Evolutionary conservation across 2,329 filamentous ascomycete genomes (phyloP).

Genomic region (Catunica adiposa): DNA sequence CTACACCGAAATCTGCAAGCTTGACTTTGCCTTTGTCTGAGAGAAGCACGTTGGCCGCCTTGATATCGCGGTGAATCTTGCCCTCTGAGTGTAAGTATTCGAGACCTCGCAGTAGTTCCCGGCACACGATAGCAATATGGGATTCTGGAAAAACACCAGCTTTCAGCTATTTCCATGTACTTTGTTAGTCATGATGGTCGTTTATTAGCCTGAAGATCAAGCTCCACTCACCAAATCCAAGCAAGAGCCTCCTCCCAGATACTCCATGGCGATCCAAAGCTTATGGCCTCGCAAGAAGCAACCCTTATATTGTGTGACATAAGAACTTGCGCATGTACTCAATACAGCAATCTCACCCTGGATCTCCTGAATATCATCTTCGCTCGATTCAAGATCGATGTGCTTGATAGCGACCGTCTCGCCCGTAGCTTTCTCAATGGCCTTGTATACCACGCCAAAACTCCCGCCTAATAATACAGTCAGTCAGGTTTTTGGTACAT

Average conservation of each 20-base stretch:
- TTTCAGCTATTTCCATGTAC: constrained; percentile 49
- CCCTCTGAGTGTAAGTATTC: constrained; percentile 88
- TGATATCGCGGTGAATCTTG: constrained; percentile 94
- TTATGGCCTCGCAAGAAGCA: constrained; percentile 94
- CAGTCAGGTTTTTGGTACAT: not conserved
- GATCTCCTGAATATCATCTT: constrained; percentile 96
- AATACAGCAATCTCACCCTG: constrained; percentile 93
- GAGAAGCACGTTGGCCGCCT: constrained; percentile 90
- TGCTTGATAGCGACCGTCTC: constrained; percentile 95
- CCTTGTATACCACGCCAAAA: constrained; percentile 94
- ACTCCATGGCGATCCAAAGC: constrained; percentile 99
- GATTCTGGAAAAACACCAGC: constrained; percentile 74
- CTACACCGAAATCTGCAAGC: constrained; percentile 91
- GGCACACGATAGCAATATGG: constrained; percentile 87
- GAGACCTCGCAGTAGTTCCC: constrained; percentile 74
- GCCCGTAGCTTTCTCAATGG: constrained; percentile 76
- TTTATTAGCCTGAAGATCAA: not conserved
- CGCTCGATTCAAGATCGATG: constrained; percentile 96
- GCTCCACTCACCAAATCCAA: constrained; percentile 57
- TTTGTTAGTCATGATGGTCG: not conserved
- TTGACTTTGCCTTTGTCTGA: constrained; percentile 83
- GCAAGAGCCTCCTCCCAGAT: constrained; percentile 84
- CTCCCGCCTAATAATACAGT: constrained; percentile 51
- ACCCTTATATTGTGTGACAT: constrained; percentile 89
- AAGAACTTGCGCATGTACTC: constrained; percentile 84